These are phyloP conservation scores for Crotalaria pallida DNA, from an alignment of 306 rosid genomes.

Conservation along the genomic window DNA sequence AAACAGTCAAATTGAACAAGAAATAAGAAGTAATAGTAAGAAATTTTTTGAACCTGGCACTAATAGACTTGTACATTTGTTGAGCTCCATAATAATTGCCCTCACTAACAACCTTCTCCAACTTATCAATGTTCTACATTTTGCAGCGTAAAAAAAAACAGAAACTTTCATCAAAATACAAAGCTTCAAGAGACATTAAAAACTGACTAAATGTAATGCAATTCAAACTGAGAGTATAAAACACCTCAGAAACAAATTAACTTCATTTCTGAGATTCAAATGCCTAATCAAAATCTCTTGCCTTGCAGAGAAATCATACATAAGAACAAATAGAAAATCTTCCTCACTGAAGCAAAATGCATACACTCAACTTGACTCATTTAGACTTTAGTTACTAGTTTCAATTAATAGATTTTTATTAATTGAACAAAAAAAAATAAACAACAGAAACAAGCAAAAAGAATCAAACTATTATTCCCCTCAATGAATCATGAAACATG, in stretches of 20 bases:
- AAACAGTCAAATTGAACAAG: neutral
- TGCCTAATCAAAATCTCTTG: neutral
- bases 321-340: neutral
- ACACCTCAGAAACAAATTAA: neutral
- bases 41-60: conserved; percentile 59
- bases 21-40: neutral
- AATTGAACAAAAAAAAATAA: neutral
- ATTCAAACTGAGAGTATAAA: neutral
- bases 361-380: neutral
- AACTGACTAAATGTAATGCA: neutral
- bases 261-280: neutral
- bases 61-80: conserved; percentile 88
- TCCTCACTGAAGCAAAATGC: neutral
- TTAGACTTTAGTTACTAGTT: neutral
- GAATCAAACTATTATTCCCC: neutral
- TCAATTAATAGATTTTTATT: neutral
- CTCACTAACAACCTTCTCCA: conserved; percentile 62
- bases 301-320: neutral
- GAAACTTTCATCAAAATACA: neutral
- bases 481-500: neutral
- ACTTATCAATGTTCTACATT: conserved; percentile 75
- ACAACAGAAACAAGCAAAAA: neutral
- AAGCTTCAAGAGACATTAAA: neutral
- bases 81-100: conserved; percentile 94
- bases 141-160: conserved; percentile 9